Base-by-base conservation (phyloP, 2,329 filamentous ascomycete genomes). In the Aspergillus arachidicola region DNA sequence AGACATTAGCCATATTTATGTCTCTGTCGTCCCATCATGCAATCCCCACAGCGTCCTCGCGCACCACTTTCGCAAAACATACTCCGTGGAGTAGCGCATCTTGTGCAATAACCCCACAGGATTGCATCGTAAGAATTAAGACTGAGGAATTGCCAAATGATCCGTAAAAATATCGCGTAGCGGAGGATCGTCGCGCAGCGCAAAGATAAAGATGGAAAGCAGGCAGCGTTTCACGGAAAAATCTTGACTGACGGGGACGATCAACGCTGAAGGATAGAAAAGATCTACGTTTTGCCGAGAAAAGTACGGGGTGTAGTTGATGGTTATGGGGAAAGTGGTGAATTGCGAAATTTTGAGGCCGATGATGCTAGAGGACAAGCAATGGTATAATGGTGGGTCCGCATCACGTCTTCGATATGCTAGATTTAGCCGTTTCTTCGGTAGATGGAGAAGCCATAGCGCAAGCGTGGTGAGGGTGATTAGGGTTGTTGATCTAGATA, bases 101-200 rank as follows among this genome's bases (percentile, higher is more conserved):
- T 71, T 66, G 65, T 63, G 56, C 65, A 64, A 71, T 70, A 58
- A 64, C 60, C 64, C 69, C 63, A 61, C 63, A 58, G 41, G 41
- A 70, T 69, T 64, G 45, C 51, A 58, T 57, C 51, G 45, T 38
- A 19, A 21, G 53, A 36, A 12, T 19, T 16, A 4, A 19, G 30
- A 54, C 10, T 21, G 14, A n/a, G 28, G 6, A 12, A 36, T 23
- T 54, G 51, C 30, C 10, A 23, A 54, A 54, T 54, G 30, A 54
- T 26, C 28, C 30, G 30, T 21, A n/a, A 21, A 11, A 30, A 50
- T 30, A 50, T 50, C 16, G 51, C 16, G 30, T 50, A 30, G 26
- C 21, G 51, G 30, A n/a, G 30, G 51, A 54, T 54, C 51, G 30
- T 36, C 51, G 28, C 10, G n/a, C n/a, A 26, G n/a, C 16, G 7